phyloP scores from a whole-genome alignment of 1,284 basidiomycete species.

The Ceratorhiza oryzae-sativae region DNA sequence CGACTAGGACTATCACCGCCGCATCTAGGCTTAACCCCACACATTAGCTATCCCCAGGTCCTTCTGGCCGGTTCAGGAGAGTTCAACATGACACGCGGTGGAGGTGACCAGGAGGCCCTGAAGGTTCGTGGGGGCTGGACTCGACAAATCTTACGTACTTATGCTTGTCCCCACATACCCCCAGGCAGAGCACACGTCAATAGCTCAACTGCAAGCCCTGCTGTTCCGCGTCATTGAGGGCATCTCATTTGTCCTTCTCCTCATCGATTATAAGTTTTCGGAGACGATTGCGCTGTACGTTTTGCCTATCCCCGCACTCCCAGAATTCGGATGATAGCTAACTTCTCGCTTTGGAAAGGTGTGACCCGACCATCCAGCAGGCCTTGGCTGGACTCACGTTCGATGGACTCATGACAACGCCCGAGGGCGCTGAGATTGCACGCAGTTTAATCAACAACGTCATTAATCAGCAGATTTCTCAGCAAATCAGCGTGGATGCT shows the following conservation, averaged over 20 bases:
- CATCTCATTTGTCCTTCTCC: slow-evolving; percentile 88
- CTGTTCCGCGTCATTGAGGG: slow-evolving; percentile 87
- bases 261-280: slow-evolving; percentile 90
- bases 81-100: slow-evolving; percentile 60
- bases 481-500: slow-evolving; percentile 95
- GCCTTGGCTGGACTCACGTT: slow-evolving; percentile 76
- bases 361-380: slow-evolving; percentile 72
- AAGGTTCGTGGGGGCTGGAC: slow-evolving; percentile 58
- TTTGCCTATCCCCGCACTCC: not conserved
- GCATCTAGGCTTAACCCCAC: slow-evolving; percentile 2
- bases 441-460: slow-evolving; percentile 91
- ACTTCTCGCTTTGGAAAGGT: slow-evolving; percentile 55
- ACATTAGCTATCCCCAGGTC: slow-evolving; percentile 74
- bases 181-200: slow-evolving; percentile 82
- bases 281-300: slow-evolving; percentile 82
- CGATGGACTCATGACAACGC: slow-evolving; percentile 82
- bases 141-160: slow-evolving; percentile 19
- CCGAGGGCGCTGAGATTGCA: slow-evolving; percentile 83
- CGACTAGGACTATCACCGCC: slow-evolving; percentile 11
- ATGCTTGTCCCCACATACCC: slow-evolving; percentile 20
- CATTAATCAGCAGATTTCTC: slow-evolving; percentile 97
- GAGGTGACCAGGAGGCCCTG: slow-evolving; percentile 81
- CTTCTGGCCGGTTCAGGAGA: slow-evolving; percentile 79
- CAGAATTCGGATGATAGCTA: slow-evolving; percentile 1
- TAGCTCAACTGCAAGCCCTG: slow-evolving; percentile 73